Conservation (phyloP, 2,329 filamentous ascomycete genomes). For the Alternaria arbusti region DNA sequence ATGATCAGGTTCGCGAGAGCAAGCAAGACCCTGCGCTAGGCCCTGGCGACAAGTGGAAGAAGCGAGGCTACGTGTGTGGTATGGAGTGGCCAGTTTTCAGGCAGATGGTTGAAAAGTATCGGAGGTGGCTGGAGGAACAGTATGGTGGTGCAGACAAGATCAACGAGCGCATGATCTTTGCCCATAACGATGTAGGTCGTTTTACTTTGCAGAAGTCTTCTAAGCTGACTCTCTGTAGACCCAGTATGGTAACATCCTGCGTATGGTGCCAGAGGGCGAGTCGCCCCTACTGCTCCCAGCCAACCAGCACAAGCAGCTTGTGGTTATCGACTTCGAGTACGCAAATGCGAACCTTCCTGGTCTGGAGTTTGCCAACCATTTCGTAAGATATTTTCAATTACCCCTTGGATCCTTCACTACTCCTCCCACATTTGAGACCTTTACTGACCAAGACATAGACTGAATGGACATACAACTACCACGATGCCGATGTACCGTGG, state of each 20-base stretch:
- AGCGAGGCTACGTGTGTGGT: constrained; percentile 79
- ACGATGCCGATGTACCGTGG: constrained; percentile 70
- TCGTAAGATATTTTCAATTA: constrained; percentile 59
- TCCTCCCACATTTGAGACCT: not conserved
- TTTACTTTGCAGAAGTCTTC: not conserved
- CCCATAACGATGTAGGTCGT: constrained; percentile 87
- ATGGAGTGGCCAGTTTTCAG: constrained; percentile 82
- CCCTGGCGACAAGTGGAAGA: constrained; percentile 66
- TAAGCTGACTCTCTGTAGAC: constrained; percentile 63
- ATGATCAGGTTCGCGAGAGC: constrained; percentile 62
- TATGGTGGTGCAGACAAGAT: constrained; percentile 73
- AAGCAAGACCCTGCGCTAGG: constrained; percentile 43
- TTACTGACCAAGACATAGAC: constrained; percentile 54
- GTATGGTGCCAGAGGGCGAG: constrained; percentile 70
- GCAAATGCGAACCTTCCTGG: constrained; percentile 86
- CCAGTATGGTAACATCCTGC: constrained; percentile 97
- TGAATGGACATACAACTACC: constrained; percentile 99
- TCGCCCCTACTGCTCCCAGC: constrained; percentile 87
- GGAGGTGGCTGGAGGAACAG: constrained; percentile 71
- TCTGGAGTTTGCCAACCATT: constrained; percentile 96
- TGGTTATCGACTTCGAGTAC: constrained; percentile 99
- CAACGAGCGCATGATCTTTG: constrained; percentile 81
- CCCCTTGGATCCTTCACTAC: not conserved
- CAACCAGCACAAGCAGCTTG: constrained; percentile 93
- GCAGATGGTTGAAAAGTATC: constrained; percentile 76